Evolutionary conservation across 202 grass and related monocot species (phyloP), one percentile per base, ranked within the genome.

Genomic region (Dendrocalamus latiflorus): DNA sequence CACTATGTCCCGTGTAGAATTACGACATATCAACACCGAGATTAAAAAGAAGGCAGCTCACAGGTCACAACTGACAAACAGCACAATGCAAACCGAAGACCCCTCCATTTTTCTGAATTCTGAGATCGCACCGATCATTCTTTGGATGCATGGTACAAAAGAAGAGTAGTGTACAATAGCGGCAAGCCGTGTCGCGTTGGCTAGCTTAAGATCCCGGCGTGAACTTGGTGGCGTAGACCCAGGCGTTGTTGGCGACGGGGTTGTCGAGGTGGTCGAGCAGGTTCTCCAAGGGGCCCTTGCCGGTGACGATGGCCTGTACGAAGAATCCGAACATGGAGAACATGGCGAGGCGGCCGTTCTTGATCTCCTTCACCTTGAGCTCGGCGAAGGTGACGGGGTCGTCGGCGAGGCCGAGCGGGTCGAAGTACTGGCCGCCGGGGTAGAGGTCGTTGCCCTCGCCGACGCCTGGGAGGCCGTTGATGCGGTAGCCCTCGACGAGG

Each of bases 261-360:
- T 98, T 66, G 38, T 82, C 93, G 18, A 98, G 87, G 83, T 98
- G 95, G 83, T 98, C 95, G 63, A 98, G 88, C 65, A 98, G 87
- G 85, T 98, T 98, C 95, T 98, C 95, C 8, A 98, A 86, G 0
- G 95, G 95, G 0, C 95, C 95, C 87, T 98, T 98, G 5, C 95
- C 95, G 20, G 95, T 98, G 77, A 98, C 89, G 26, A 98, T 98
- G 50, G 95, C 95, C 75, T 98, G 95, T 14, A 98, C 93, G 66
- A 98, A 98, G 91, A 98, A 98, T 0, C 95, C 95, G 11, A 95
- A 98, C 95, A 98, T 98, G 37, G 95, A 98, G 89, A 98, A 98
- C 95, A 98, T 98, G 61, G 95, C 95, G 22, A 98, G 95, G 47
- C 95, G 85, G 5, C 95, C 95, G 41, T 95, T 98, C 91, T 98